Evolutionary conservation across 2,329 filamentous ascomycete genomes (phyloP), one percentile per base, ranked within the genome.

Genomic region (Paradendryphiella salina): DNA sequence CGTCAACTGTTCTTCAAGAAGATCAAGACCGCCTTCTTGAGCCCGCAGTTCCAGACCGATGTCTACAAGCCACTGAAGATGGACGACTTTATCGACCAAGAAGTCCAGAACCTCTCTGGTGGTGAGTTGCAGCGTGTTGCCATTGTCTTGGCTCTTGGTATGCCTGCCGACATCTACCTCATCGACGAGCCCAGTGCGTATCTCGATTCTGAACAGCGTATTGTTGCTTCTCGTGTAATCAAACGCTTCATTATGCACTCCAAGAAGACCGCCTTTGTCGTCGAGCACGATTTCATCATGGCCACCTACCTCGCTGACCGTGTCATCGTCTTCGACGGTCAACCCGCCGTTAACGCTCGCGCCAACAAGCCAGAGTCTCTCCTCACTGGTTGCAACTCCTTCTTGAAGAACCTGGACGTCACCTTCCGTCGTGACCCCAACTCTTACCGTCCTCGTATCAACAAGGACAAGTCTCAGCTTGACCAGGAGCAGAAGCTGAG

Each of bases 231-330:
- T 37, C 88, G 92, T 72, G 95, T 99, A 73, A 99, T 99, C 80
- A 99, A 99, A 83, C 88, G 94, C 63, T 99, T 96, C 83, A 99
- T 99, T 77, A 99, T 99, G 94, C 93, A 99, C 81, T 87, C 91
- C 67, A 97, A 97, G 86, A 97, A 97, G 85, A 99, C 94, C 0
- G 94, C 94, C 42, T 99, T 99, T 75, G 86, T 99, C 64, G 93
- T 99, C 73, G 94, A 99, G 85, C 94, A 99, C 88, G 94, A 99
- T 83, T 97, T 99, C 80, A 96, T 97, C 80, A 96, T 97, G 92
- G 85, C 85, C 33, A 88, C 85, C 35, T 88, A 88, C 70, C 81
- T 88, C 38, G 85, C 94, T 37, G 95, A 99, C 71, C 89, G 94
- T 63, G 94, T 99, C 75, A 99, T 99, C 70, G 94, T 99, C 70